These are phyloP conservation scores for Erysimum cheiri DNA, from an alignment of 441 rosid genomes.

Conservation along the genomic window DNA sequence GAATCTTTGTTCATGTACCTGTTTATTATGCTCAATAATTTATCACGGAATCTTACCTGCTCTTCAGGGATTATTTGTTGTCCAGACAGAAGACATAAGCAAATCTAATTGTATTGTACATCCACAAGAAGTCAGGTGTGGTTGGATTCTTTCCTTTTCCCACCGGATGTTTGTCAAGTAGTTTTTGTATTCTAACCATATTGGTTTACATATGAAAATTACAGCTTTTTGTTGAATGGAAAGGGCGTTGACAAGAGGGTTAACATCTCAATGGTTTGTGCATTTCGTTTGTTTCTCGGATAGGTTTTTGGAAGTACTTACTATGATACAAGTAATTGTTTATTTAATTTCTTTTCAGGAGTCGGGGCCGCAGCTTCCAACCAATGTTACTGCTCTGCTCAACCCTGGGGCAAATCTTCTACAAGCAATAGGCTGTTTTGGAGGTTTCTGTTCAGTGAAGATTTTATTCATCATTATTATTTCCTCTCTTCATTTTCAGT, in stretches of 20 bases:
- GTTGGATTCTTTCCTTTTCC: constrained; percentile 18
- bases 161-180: constrained; percentile 5
- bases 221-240: constrained; percentile 85
- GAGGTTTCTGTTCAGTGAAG: constrained; percentile 54
- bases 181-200: constrained; percentile 31
- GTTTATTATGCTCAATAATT: constrained; percentile 4
- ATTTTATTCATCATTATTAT: constrained; percentile 16
- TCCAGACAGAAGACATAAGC: constrained; percentile 63
- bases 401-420: constrained; percentile 85
- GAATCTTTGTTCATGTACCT: constrained; percentile 16
- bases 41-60: constrained; percentile 21
- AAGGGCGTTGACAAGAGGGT: constrained; percentile 54
- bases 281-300: constrained; percentile 14
- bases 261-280: constrained; percentile 57
- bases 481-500: constrained; percentile 33
- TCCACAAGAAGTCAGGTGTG: constrained; percentile 88
- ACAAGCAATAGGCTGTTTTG: constrained; percentile 84
- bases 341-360: constrained; percentile 55
- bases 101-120: constrained; percentile 79
- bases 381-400: constrained; percentile 65
- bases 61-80: constrained; percentile 75
- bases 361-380: constrained; percentile 79
- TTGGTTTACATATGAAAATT: constrained; percentile 30
- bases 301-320: constrained; percentile 13
- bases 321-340: constrained; percentile 26